Conservation (phyloP, 2,329 filamentous ascomycete species). For the Hirsutella rhossiliensis region DNA sequence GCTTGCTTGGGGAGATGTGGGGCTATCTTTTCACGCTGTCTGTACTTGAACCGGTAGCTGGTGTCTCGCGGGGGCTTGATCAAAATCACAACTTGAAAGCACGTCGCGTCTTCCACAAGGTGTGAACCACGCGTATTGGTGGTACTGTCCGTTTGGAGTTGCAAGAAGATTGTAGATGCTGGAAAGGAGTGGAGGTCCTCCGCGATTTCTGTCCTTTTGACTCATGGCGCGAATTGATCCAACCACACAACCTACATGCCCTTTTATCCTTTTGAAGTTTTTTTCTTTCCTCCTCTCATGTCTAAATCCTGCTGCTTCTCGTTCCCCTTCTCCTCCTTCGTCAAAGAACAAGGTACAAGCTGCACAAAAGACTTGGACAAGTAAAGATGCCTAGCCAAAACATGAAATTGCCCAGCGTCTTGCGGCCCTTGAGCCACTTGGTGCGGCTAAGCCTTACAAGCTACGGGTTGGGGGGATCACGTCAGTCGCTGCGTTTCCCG, state of each 20-base stretch:
- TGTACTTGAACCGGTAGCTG: neutral
- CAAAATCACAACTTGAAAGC: slow-evolving; percentile 4
- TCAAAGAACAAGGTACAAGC: slow-evolving; percentile 45
- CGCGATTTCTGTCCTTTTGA: no score
- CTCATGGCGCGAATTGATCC: no score
- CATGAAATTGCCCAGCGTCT: slow-evolving; percentile 57
- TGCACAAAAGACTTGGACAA: slow-evolving; percentile 56
- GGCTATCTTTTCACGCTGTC: neutral
- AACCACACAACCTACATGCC: no score
- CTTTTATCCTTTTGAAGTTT: no score
- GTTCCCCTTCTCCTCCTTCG: no score
- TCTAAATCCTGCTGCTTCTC: no score
- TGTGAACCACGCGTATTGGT: no score
- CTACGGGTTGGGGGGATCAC: slow-evolving; percentile 11
- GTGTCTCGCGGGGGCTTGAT: neutral
- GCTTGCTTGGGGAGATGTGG: neutral
- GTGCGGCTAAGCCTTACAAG: slow-evolving; percentile 56
- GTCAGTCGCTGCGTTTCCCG: neutral
- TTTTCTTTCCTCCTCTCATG: no score
- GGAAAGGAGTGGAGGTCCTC: no score
- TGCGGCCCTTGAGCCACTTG: slow-evolving; percentile 48
- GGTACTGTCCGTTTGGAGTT: no score
- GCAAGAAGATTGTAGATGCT: no score
- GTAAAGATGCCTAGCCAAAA: slow-evolving; percentile 75
- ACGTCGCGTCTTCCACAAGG: neutral